These are phyloP conservation scores for Aspergillus pseudonomiae DNA, from an alignment of 2,329 filamentous ascomycete species.

Conservation along the genomic window DNA sequence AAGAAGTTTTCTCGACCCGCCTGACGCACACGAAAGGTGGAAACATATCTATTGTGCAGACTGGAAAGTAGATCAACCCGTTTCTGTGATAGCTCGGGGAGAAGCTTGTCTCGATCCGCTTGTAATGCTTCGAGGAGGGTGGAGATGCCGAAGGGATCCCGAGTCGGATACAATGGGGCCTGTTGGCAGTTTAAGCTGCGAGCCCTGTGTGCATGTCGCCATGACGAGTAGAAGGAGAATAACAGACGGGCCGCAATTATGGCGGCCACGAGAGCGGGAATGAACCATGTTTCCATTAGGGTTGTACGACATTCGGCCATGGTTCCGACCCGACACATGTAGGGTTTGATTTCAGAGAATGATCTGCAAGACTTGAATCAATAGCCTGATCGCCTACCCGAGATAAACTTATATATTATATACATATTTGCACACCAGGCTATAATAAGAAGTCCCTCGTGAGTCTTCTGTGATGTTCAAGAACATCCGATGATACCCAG, in stretches of 20 bases:
- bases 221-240: neutral
- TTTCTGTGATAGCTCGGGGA: conserved; percentile 1
- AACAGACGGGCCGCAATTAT: neutral
- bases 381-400: neutral
- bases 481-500: neutral
- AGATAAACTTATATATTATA: neutral
- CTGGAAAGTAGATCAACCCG: neutral
- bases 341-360: neutral
- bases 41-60: neutral
- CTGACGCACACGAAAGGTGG: conserved; percentile 4
- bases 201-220: neutral
- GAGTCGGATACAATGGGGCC: neutral
- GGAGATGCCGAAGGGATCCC: conserved; percentile 4
- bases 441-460: neutral
- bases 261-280: neutral
- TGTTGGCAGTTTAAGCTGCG: neutral
- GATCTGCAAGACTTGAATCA: neutral
- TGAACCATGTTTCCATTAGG: neutral
- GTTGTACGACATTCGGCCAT: neutral
- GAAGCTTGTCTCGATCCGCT: neutral
- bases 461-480: neutral
- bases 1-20: neutral
- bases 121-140: neutral
- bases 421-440: neutral
- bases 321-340: neutral